Conservation (phyloP, 2,329 filamentous ascomycete genomes). For the Helminthosporium solani region DNA sequence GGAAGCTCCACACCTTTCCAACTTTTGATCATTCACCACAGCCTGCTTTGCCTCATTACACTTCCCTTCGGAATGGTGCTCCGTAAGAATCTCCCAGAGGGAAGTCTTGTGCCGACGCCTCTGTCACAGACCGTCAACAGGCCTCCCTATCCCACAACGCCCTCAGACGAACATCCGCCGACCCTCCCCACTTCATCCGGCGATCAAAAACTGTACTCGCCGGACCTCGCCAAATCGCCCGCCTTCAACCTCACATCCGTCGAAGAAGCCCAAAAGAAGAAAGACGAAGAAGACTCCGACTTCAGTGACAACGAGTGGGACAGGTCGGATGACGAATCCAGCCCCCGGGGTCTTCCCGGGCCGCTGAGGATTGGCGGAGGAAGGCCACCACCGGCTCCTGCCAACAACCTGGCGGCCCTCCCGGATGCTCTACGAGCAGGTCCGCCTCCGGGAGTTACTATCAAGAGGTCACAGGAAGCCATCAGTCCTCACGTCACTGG, state of each 20-base stretch:
- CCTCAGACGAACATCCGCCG: constrained; percentile 35
- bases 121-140: constrained; percentile 41
- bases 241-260: constrained; percentile 43
- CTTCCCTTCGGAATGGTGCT: constrained; percentile 48
- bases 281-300: constrained; percentile 27
- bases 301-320: constrained; percentile 42
- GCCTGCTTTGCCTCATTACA: no score
- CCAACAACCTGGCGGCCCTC: constrained; percentile 15
- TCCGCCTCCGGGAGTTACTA: constrained; percentile 32
- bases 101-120: constrained; percentile 43
- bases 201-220: constrained; percentile 30
- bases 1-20: background rate
- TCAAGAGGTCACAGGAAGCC: constrained; percentile 31
- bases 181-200: constrained; percentile 19
- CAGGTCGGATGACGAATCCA: constrained; percentile 36
- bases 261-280: constrained; percentile 27
- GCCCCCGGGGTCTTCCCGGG: constrained; percentile 35
- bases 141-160: constrained; percentile 49
- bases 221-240: constrained; percentile 38
- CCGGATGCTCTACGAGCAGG: constrained; percentile 36
- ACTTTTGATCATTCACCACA: no score
- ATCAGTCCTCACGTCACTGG: constrained; percentile 34
- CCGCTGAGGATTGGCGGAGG: constrained; percentile 39
- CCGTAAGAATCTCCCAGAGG: constrained; percentile 43
- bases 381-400: constrained; percentile 22